These are phyloP conservation scores for Suillus decipiens DNA, from an alignment of 768 basidiomycete genomes.

Conservation along the genomic window DNA sequence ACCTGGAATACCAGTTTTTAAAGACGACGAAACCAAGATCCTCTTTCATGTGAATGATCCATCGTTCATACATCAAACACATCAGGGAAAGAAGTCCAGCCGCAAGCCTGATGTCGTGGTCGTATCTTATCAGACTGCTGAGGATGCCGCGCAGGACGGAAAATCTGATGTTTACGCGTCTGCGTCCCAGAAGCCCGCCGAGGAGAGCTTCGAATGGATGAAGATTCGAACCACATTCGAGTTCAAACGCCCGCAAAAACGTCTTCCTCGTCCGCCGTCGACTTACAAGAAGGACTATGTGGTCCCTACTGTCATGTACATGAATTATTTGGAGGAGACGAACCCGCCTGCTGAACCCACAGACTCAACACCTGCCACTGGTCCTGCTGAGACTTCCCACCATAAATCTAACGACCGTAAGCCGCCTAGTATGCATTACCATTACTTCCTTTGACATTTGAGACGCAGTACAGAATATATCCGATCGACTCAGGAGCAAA, in stretches of 20 bases:
- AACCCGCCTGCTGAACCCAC: neutral
- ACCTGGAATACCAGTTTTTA: neutral
- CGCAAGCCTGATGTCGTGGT: conserved; percentile 7
- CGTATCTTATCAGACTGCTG: neutral
- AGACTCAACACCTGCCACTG: neutral
- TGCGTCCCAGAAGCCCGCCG: neutral
- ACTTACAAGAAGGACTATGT: neutral
- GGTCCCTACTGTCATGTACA: neutral
- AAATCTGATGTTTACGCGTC: neutral
- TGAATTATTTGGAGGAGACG: neutral
- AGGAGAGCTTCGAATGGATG: neutral
- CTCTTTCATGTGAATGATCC: conserved; percentile 5
- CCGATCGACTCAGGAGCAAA: neutral
- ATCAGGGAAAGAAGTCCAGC: neutral
- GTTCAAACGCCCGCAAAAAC: neutral
- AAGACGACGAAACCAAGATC: neutral
- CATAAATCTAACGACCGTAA: neutral
- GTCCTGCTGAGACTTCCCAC: neutral
- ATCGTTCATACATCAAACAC: neutral
- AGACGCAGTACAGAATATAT: neutral
- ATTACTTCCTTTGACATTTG: neutral
- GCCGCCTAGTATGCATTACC: neutral
- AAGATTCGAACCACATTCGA: neutral
- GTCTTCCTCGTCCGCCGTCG: neutral
- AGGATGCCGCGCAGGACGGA: neutral